A percentile compares a stretch with the other conserved stretches of the same genome.
Conservation (phyloP, 495 filamentous ascomycete genomes). For the Tuber borchii region DNA sequence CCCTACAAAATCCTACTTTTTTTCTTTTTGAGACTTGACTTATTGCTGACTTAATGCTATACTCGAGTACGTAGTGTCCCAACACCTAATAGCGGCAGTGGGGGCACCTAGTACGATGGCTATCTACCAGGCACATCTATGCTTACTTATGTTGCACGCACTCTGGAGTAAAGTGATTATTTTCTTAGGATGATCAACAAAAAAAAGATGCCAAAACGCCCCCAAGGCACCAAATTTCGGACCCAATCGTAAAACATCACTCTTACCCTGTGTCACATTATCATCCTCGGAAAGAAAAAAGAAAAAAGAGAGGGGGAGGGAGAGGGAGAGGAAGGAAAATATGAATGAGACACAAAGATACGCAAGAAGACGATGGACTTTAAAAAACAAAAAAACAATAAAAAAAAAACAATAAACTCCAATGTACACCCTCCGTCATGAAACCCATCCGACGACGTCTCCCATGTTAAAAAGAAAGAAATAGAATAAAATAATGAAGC, state of each 20-base stretch:
- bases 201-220: background rate
- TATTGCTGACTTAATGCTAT: background rate
- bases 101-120: background rate
- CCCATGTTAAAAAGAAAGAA: constrained; percentile 15
- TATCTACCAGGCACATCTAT: background rate
- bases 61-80: background rate
- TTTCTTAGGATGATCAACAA: constrained; percentile 4
- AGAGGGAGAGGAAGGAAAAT: constrained; percentile 12
- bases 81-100: background rate
- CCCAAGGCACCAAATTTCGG: background rate
- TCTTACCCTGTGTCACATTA: constrained; percentile 16
- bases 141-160: background rate
- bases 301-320: constrained; percentile 16
- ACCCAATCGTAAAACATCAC: background rate
- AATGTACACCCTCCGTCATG: constrained; percentile 4
- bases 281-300: constrained; percentile 21
- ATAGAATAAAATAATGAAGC: constrained; percentile 10
- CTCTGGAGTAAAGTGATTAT: background rate
- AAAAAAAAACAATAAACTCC: constrained; percentile 13
- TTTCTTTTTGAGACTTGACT: background rate
- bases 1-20: background rate
- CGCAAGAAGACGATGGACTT: constrained; percentile 16
- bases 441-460: constrained; percentile 4
- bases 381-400: constrained; percentile 17
- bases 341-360: constrained; percentile 12